Conservation (phyloP, 2,329 filamentous ascomycete genomes). For the Fusarium annulatum region DNA sequence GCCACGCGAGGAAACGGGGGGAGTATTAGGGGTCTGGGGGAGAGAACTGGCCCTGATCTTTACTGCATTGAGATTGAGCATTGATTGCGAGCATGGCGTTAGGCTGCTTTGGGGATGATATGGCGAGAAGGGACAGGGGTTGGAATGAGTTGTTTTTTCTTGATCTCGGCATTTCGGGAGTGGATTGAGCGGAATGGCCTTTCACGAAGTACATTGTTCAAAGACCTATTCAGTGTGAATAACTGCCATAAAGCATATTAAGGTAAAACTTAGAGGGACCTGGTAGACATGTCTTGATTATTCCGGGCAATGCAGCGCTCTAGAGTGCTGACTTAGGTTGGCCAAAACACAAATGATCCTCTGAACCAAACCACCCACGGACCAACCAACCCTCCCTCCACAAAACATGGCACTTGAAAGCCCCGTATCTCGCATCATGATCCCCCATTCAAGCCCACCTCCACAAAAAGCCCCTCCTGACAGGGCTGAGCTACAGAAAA, state of each 20-base stretch:
- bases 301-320: background rate
- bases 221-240: too few relatives aligned
- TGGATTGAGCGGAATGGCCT: background rate
- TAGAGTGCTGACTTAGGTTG: background rate
- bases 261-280: background rate
- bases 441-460: constrained; percentile 14
- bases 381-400: background rate
- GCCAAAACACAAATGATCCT: background rate
- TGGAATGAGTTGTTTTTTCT: background rate
- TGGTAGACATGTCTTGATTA: too few relatives aligned
- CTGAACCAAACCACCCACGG: background rate
- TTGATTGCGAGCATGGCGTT: background rate
- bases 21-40: constrained; percentile 19
- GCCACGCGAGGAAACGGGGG: constrained; percentile 21
- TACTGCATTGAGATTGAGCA: background rate
- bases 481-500: constrained; percentile 25
- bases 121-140: constrained; percentile 22
- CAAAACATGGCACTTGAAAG: background rate
- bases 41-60: constrained; percentile 8
- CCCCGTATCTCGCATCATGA: constrained; percentile 17
- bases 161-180: background rate
- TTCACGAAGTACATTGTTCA: rapidly evolving
- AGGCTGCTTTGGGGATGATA: constrained; percentile 25
- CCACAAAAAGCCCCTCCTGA: constrained; percentile 10
- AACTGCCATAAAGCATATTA: rapidly evolving